phyloP scores from a whole-genome alignment of 2,329 filamentous ascomycete genomes.

The Meredithiella fracta region DNA sequence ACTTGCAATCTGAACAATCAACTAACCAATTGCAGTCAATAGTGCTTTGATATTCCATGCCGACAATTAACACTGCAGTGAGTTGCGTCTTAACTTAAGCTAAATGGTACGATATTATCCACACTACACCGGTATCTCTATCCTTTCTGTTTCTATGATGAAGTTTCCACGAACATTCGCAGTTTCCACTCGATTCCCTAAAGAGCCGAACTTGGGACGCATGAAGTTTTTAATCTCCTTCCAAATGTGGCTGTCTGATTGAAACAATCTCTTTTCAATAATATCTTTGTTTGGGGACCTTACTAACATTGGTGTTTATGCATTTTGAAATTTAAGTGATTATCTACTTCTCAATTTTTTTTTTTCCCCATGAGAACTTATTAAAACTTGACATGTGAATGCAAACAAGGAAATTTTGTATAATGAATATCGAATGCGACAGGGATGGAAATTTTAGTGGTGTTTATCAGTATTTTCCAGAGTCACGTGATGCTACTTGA shows the following conservation, averaged over 20 bases:
- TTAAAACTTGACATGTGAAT: too few species aligned
- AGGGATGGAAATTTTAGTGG: too few species aligned
- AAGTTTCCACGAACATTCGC: slow-evolving; percentile 65
- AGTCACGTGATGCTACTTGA: not conserved
- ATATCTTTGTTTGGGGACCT: not conserved
- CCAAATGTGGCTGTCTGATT: slow-evolving; percentile 50
- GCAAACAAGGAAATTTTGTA: too few species aligned
- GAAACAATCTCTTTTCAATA: slow-evolving; percentile 14
- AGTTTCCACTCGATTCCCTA: slow-evolving; percentile 70
- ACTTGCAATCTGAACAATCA: not conserved
- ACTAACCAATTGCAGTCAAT: not conserved
- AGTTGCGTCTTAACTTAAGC: not conserved
- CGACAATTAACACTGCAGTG: slow-evolving; percentile 1
- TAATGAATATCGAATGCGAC: too few species aligned
- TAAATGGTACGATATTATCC: slow-evolving; percentile 4
- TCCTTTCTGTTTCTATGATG: slow-evolving; percentile 37
- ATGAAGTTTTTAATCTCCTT: slow-evolving; percentile 56
- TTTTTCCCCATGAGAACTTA: too few species aligned
- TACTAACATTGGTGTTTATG: slow-evolving; percentile 4
- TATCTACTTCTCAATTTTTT: not conserved
- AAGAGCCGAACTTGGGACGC: slow-evolving; percentile 49
- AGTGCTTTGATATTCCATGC: too few species aligned
- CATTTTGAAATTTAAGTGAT: slow-evolving; percentile 9
- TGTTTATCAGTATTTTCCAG: too few species aligned
- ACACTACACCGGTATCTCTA: not conserved